phyloP scores from a whole-genome alignment of 177 flowering plant genomes.

The Vitis hybrid region DNA sequence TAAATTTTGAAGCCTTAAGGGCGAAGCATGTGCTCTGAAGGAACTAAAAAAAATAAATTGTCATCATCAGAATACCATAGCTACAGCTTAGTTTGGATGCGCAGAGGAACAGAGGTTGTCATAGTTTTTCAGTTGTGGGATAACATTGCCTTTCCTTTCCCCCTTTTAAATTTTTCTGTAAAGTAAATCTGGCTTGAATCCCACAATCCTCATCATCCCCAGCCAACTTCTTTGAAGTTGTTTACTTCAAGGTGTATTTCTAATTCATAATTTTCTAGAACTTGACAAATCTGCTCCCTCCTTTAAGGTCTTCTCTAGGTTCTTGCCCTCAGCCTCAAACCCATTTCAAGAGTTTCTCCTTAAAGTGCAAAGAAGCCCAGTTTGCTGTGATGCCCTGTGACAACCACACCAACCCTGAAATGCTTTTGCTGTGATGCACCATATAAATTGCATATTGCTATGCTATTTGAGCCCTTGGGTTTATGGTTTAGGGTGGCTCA shows the following conservation, averaged over 20 bases:
- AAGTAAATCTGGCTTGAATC: background rate
- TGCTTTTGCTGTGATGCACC: too few relatives aligned
- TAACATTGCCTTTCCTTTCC: background rate
- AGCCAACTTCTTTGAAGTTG: background rate
- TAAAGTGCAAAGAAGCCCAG: background rate
- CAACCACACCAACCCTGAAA: too few relatives aligned
- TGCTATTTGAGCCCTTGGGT: too few relatives aligned
- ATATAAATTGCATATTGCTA: too few relatives aligned
- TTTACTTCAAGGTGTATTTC: background rate
- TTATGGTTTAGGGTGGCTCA: too few relatives aligned
- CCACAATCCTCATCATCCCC: background rate
- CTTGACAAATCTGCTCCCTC: background rate
- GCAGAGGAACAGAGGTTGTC: too few relatives aligned
- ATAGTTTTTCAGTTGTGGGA: too few relatives aligned
- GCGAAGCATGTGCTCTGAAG: too few relatives aligned
- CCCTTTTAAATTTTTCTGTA: background rate
- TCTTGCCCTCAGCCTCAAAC: background rate
- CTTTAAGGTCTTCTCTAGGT: background rate
- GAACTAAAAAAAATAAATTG: too few relatives aligned
- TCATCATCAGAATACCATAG: too few relatives aligned
- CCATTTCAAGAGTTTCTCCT: background rate
- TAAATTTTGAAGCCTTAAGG: too few relatives aligned
- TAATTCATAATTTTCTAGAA: background rate
- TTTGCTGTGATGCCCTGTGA: background rate
- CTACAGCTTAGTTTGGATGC: too few relatives aligned